Percentiles rank a stretch among this genome's conserved stretches.
Conservation (phyloP, 2,329 filamentous ascomycete species). For the Aspergillus arachidicola region DNA sequence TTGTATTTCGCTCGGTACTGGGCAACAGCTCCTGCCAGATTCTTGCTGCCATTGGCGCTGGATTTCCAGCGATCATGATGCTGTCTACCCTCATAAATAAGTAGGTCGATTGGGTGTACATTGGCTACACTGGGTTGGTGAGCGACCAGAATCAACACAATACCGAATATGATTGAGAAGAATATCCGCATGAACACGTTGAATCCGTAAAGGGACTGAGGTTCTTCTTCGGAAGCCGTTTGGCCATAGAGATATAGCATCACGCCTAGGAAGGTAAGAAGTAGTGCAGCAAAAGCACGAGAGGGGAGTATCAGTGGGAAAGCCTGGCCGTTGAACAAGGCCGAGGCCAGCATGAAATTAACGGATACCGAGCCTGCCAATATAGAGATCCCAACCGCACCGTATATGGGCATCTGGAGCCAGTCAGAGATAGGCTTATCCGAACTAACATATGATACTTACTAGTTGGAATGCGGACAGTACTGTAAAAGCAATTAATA, state of each 20-base stretch:
- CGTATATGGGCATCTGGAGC: slow-evolving; percentile 44
- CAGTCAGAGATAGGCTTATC: slow-evolving; percentile 13
- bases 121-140: slow-evolving; percentile 43
- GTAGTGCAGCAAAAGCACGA: slow-evolving; percentile 32
- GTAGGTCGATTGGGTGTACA: slow-evolving; percentile 58
- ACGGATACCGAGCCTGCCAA: slow-evolving; percentile 40
- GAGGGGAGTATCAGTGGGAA: slow-evolving; percentile 35
- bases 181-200: slow-evolving; percentile 39
- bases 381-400: slow-evolving; percentile 42
- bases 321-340: slow-evolving; percentile 35
- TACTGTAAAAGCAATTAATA: slow-evolving; percentile 37
- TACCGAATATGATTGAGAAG: slow-evolving; percentile 45
- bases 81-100: slow-evolving; percentile 54
- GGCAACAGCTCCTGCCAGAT: slow-evolving; percentile 52
- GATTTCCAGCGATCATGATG: slow-evolving; percentile 54
- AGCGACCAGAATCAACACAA: slow-evolving; percentile 45
- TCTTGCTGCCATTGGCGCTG: slow-evolving; percentile 51
- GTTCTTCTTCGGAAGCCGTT: slow-evolving; percentile 31
- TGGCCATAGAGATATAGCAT: slow-evolving; percentile 32
- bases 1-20: slow-evolving; percentile 57
- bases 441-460: slow-evolving; percentile 20
- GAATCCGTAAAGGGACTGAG: slow-evolving; percentile 28
- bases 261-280: slow-evolving; percentile 33
- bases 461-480: slow-evolving; percentile 45
- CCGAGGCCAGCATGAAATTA: slow-evolving; percentile 35